phyloP scores from a whole-genome alignment of 2,329 filamentous ascomycete genomes.

The Pseudogymnoascus sp. region DNA sequence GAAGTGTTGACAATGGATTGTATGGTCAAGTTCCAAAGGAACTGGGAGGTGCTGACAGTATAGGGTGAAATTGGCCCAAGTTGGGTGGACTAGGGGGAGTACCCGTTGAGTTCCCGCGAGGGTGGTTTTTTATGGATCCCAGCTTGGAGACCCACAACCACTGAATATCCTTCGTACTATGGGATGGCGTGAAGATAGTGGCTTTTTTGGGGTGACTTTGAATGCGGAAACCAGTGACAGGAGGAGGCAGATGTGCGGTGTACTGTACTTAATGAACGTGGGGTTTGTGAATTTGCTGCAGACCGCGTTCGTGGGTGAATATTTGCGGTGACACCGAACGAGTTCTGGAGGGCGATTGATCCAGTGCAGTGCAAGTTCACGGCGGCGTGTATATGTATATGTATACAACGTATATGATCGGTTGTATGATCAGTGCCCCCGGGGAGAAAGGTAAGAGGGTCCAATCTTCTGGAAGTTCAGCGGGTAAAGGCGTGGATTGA shows the following conservation, averaged over 20 bases:
- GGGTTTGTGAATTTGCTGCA: not conserved
- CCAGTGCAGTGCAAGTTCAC: not conserved
- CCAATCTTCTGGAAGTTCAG: not conserved
- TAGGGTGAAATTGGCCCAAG: constrained; percentile 4
- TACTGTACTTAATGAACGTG: not conserved
- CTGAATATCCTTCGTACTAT: not conserved
- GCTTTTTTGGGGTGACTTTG: not conserved
- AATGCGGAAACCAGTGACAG: not conserved
- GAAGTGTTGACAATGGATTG: constrained; percentile 15
- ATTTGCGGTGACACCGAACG: not conserved
- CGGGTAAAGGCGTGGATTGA: not conserved
- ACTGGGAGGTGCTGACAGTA: constrained; percentile 13
- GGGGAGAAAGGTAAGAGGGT: not conserved
- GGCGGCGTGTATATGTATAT: not conserved
- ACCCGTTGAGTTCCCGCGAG: constrained; percentile 1
- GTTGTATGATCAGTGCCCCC: not conserved
- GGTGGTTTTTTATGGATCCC: constrained; percentile 1
- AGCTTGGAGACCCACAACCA: not conserved
- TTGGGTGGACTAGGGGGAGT: constrained; percentile 4
- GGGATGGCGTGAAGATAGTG: constrained; percentile 1
- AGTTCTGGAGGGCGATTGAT: not conserved
- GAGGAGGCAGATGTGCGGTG: not conserved
- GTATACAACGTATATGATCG: not conserved
- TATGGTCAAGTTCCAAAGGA: constrained; percentile 15
- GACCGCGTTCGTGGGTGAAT: not conserved